phyloP scores from a whole-genome alignment of 2,329 filamentous ascomycete species.

The Colletotrichum truncatum region DNA sequence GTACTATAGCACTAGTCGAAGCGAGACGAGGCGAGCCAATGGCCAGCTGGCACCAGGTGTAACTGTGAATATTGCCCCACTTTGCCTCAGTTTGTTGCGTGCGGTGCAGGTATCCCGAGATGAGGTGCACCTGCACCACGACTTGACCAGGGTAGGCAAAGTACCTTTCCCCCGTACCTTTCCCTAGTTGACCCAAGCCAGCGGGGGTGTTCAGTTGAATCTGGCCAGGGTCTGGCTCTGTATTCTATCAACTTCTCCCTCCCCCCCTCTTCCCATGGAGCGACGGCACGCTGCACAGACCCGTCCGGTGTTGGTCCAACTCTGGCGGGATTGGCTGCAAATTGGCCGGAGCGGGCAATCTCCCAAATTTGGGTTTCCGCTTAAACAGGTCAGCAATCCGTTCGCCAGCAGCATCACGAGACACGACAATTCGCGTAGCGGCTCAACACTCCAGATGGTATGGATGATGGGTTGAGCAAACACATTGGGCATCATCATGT shows the following conservation, averaged over 20 bases:
- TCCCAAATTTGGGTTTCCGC: constrained; percentile 22
- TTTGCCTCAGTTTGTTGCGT: not conserved
- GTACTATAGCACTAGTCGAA: not conserved
- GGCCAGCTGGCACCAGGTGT: not conserved
- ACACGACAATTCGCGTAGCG: not conserved
- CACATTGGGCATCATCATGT: constrained; percentile 5
- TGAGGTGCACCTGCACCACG: constrained; percentile 12
- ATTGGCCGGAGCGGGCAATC: constrained; percentile 21
- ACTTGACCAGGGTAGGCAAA: constrained; percentile 3
- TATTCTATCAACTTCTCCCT: not conserved
- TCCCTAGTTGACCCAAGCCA: not conserved
- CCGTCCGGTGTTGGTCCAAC: not conserved
- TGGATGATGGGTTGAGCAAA: not conserved
- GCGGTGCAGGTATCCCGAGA: not conserved
- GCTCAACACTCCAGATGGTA: not conserved
- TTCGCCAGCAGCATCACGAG: not conserved
- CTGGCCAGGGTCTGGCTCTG: not conserved
- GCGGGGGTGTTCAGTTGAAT: constrained; percentile 13
- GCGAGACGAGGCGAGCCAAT: not conserved
- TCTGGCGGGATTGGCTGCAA: constrained; percentile 25
- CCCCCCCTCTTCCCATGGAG: not conserved
- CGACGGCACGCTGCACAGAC: constrained; percentile 19
- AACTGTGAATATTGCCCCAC: not conserved
- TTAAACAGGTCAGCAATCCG: constrained; percentile 9
- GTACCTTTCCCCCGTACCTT: not conserved